phyloP scores from a whole-genome alignment of 352 stramenopile species.

The Phytophthora pinifolia region DNA sequence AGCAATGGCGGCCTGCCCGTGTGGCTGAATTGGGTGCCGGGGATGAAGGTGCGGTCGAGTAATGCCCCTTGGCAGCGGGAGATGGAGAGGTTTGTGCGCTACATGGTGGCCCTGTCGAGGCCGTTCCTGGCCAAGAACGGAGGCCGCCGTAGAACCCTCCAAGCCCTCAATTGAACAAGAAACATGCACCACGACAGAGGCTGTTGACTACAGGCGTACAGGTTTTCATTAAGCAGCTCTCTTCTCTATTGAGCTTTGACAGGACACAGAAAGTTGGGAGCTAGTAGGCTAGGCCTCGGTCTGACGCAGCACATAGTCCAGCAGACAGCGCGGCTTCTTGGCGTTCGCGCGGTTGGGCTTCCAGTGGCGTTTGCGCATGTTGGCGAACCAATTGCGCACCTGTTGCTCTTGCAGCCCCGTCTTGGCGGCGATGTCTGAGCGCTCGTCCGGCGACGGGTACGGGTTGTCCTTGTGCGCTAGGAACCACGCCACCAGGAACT shows the following conservation, averaged over 20 bases:
- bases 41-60: slow-evolving; percentile 51
- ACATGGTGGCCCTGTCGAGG: slow-evolving; percentile 63
- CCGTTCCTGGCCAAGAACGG: slow-evolving; percentile 65
- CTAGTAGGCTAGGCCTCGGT: slow-evolving; percentile 28
- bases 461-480: slow-evolving; percentile 84
- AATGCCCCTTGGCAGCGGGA: slow-evolving; percentile 41
- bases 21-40: slow-evolving; percentile 57
- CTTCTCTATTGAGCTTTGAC: neutral
- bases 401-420: slow-evolving; percentile 79
- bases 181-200: slow-evolving; percentile 27
- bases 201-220: neutral
- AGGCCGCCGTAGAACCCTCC: slow-evolving; percentile 21
- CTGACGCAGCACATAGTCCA: slow-evolving; percentile 80
- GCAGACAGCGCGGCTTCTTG: slow-evolving; percentile 78
- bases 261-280: too few species aligned
- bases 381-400: slow-evolving; percentile 89
- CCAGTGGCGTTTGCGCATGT: slow-evolving; percentile 90
- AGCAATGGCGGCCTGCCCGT: slow-evolving; percentile 60
- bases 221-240: neutral
- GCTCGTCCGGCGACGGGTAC: slow-evolving; percentile 72
- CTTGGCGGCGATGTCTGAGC: slow-evolving; percentile 60
- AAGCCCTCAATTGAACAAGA: slow-evolving; percentile 4
- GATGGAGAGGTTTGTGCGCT: slow-evolving; percentile 61
- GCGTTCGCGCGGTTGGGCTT: slow-evolving; percentile 65
- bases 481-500: slow-evolving; percentile 88